Base-by-base conservation (phyloP, 805 yeast genomes). In the Sugiyamaella lignohabitans region DNA sequence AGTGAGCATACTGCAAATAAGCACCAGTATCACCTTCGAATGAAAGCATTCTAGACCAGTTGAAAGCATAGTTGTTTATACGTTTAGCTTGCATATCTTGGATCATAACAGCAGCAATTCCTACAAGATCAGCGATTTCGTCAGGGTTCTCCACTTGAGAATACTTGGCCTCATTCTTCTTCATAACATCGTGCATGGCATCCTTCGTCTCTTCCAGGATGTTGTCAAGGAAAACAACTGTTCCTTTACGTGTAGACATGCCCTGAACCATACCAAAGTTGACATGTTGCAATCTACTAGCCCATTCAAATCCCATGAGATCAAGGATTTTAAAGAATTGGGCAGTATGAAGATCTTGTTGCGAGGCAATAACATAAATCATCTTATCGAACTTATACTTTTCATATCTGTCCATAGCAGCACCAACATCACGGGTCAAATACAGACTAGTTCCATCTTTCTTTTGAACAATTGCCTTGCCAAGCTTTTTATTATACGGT, bases 11-110 rank as follows among this genome's bases (percentile, higher is more conserved):
- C 70, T 93, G 98, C 65, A 93, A 76, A 71, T 93, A 93, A 50
- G 98, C 98, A 65, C 98, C 98, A 48, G 98, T 93, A 69, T 93
- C 98, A 69, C 98, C 98, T 74, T 93, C 98, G 56, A 93, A 89
- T 2, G 98, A 87, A 39, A 85, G 76, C 97, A 93, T 93, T 73
- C 98, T 84, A 60, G 86, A 87, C 98, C 98, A 93, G 68, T 87
- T 86, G 71, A 93, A 93, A 60, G 82, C 87, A 72, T 93, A 93
- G 72, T 93, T 91, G 74, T 91, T 88, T 68, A 91, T 78, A 69
- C 99, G 84, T 73, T 93, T 93, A 51, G 95, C 81, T 70, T 87
- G 94, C 98, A 93, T 89, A 69, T 93, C 99, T 75, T 93, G 99
- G 61, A 93, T 86, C 96, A 93, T 89, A 51, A 93, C 95, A 4